Percentiles rank a stretch among this genome's conserved stretches.
Conservation (phyloP, 1,139 yeast species). For the Pichia sp. region DNA sequence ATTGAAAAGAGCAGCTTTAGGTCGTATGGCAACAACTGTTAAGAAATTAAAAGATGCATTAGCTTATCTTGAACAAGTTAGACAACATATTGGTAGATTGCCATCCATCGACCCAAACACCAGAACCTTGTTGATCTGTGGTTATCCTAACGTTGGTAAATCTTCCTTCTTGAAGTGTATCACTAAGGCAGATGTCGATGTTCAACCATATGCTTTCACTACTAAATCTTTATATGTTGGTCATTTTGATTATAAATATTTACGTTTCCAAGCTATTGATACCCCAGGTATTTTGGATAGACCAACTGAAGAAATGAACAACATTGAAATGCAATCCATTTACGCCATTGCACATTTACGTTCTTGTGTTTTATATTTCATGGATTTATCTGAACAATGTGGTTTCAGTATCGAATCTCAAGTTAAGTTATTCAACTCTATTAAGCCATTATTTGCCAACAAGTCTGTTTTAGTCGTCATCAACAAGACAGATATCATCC, state of each 20-base stretch:
- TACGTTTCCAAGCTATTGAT: conserved; percentile 97
- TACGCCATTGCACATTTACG: conserved; percentile 98
- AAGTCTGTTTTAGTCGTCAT: conserved; percentile 94
- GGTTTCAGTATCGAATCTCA: conserved; percentile 98
- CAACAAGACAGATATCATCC: conserved; percentile 90
- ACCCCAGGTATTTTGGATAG: conserved; percentile 99
- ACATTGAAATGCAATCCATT: conserved; percentile 98
- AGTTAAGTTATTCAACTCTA: conserved; percentile 93
- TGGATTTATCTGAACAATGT: conserved; percentile 99
- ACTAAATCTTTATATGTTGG: conserved; percentile 95
- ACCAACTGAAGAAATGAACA: conserved; percentile 99
- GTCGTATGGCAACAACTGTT: conserved; percentile 98
- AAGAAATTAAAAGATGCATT: conserved; percentile 95
- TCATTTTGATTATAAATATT: conserved; percentile 95
- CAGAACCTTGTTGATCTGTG: conserved; percentile 94
- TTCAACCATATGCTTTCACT: conserved; percentile 98
- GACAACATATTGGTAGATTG: conserved; percentile 98
- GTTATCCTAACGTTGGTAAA: conserved; percentile 99
- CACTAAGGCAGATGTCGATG: conserved; percentile 98
- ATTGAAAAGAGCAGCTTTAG: conserved; percentile 96
- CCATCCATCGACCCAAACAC: conserved; percentile 99
- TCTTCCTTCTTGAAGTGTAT: conserved; percentile 91
- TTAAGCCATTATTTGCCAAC: conserved; percentile 95
- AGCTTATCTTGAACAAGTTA: conserved; percentile 92
- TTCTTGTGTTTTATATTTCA: conserved; percentile 92